These are phyloP conservation scores for Cadophora luteo-olivacea DNA, from an alignment of 2,329 filamentous ascomycete species.

Conservation along the genomic window DNA sequence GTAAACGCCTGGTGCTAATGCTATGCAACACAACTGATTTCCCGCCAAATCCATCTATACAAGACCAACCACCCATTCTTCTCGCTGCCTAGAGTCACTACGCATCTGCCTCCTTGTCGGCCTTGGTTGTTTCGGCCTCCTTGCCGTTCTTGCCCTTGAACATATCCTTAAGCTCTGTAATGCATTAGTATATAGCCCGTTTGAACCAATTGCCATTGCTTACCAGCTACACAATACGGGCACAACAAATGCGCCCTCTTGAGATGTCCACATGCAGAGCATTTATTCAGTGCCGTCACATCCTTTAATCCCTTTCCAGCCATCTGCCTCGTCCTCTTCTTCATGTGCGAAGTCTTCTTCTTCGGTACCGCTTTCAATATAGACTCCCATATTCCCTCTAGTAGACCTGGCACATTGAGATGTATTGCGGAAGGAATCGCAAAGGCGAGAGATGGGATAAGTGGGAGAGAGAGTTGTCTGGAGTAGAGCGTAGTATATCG, in stretches of 20 bases:
- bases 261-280: conserved; percentile 83
- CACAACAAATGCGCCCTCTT: conserved; percentile 93
- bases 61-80: neutral
- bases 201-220: conserved; percentile 43
- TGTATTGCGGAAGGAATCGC: conserved; percentile 65
- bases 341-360: conserved; percentile 98
- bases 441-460: conserved; percentile 61
- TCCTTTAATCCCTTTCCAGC: conserved; percentile 95
- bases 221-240: conserved; percentile 85
- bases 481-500: conserved; percentile 53
- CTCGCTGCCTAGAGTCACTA: neutral
- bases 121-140: conserved; percentile 22
- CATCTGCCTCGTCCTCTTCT: conserved; percentile 91
- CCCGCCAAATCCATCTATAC: neutral
- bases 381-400: conserved; percentile 90
- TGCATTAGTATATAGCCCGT: conserved; percentile 25
- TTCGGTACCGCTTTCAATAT: conserved; percentile 93
- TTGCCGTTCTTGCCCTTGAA: conserved; percentile 32
- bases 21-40: conserved; percentile 26
- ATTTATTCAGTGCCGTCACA: conserved; percentile 84
- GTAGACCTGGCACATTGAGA: conserved; percentile 68
- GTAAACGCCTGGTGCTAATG: conserved; percentile 38
- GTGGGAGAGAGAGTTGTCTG: conserved; percentile 53
- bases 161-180: conserved; percentile 42
- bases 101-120: conserved; percentile 27